These are phyloP conservation scores for Annulohypoxylon maeteangense DNA, from an alignment of 495 filamentous ascomycete genomes.

Conservation along the genomic window DNA sequence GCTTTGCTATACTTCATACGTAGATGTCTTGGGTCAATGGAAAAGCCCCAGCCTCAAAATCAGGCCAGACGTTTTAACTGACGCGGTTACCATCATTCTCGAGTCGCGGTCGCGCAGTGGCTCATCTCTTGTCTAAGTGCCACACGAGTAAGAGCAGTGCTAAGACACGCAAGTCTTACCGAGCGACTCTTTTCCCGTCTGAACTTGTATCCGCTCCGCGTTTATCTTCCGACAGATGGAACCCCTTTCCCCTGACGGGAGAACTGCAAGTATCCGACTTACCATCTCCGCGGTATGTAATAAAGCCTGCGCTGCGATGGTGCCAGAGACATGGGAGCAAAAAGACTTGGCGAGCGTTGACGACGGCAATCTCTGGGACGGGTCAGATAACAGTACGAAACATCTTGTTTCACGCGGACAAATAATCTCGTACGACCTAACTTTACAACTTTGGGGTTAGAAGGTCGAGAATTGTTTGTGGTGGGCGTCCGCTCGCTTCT, in stretches of 20 bases:
- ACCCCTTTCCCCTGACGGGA: constrained; percentile 26
- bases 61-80: constrained; percentile 16
- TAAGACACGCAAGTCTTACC: constrained; percentile 44
- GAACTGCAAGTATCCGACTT: constrained; percentile 34
- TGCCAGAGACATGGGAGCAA: constrained; percentile 35
- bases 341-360: constrained; percentile 6
- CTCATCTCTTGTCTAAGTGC: constrained; percentile 22
- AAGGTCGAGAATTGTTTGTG: constrained; percentile 45
- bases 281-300: constrained; percentile 41
- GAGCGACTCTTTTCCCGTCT: constrained; percentile 15
- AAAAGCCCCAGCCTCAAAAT: constrained; percentile 11
- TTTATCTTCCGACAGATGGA: constrained; percentile 42
- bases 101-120: constrained; percentile 31
- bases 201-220: constrained; percentile 30
- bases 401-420: constrained; percentile 45
- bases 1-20: not conserved
- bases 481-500: constrained; percentile 41
- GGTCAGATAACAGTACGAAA: constrained; percentile 30
- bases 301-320: constrained; percentile 9
- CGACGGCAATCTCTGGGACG: constrained; percentile 24
- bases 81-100: constrained; percentile 13
- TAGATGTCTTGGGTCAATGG: not conserved
- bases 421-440: constrained; percentile 37
- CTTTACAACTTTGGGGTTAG: constrained; percentile 19
- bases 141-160: constrained; percentile 8